These are phyloP conservation scores for Aspergillus ochraceus DNA, from an alignment of 2,329 filamentous ascomycete species.

Conservation along the genomic window DNA sequence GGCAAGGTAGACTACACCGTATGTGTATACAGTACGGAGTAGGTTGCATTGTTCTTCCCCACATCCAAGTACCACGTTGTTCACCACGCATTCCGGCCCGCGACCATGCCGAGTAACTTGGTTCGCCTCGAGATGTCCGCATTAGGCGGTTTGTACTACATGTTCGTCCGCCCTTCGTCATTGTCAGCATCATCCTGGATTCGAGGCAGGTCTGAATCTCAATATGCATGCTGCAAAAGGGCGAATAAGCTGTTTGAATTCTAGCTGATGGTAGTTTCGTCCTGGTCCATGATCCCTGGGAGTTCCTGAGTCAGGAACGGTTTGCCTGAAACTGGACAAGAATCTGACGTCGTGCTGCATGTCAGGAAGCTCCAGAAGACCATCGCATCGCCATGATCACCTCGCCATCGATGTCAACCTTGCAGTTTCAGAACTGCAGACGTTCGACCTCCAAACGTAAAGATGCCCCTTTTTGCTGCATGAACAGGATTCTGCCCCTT, in stretches of 20 bases:
- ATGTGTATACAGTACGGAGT: no score
- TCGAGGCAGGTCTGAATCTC: background rate
- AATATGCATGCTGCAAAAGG: background rate
- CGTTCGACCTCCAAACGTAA: background rate
- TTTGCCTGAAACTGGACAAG: background rate
- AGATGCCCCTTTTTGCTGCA: background rate
- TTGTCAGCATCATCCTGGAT: background rate
- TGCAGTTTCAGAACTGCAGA: background rate
- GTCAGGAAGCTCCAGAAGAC: background rate
- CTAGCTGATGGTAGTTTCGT: background rate
- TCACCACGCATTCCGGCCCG: background rate
- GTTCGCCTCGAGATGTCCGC: background rate
- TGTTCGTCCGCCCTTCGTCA: background rate
- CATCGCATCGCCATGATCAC: background rate
- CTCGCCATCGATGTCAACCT: background rate
- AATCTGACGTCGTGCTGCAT: background rate
- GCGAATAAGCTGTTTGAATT: background rate
- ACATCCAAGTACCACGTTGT: background rate
- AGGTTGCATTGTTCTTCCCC: background rate
- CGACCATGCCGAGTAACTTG: background rate
- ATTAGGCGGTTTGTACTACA: background rate
- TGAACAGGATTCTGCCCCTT: background rate
- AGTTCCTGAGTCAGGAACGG: background rate
- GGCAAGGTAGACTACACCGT: no score
- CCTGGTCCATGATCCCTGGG: background rate